Conservation (phyloP, 305 asterid species). For the Fraxinus velutina region DNA sequence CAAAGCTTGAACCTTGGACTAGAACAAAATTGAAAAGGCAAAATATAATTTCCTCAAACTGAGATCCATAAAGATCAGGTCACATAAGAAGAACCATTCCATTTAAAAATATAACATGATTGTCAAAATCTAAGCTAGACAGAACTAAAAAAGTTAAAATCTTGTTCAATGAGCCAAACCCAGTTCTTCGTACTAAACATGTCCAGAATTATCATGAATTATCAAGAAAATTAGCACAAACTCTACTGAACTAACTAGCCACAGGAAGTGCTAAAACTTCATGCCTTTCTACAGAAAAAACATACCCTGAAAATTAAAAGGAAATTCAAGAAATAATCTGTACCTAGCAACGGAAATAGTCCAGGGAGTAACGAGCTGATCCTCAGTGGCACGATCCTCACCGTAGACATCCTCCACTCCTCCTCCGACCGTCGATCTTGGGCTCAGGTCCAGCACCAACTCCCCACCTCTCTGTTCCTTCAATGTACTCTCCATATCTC, state of each 20-base stretch:
- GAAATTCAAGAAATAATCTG: neutral
- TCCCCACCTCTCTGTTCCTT: slow-evolving; percentile 68
- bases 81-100: neutral
- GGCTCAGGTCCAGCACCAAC: slow-evolving; percentile 65
- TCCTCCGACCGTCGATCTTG: slow-evolving; percentile 66
- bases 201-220: neutral
- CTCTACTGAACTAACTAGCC: neutral
- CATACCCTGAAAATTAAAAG: neutral
- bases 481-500: slow-evolving; percentile 60
- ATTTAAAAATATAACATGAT: neutral
- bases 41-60: neutral
- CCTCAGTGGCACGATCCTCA: slow-evolving; percentile 79
- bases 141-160: neutral
- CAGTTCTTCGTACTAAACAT: neutral
- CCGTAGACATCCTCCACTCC: slow-evolving; percentile 85
- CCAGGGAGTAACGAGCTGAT: slow-evolving; percentile 77
- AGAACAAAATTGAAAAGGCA: neutral
- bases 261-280: neutral
- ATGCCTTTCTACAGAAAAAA: neutral
- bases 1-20: neutral
- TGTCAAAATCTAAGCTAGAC: neutral
- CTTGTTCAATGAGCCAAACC: neutral
- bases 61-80: neutral
- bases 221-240: neutral
- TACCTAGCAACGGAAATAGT: slow-evolving; percentile 61